These are phyloP conservation scores for Candida cerambycidarum DNA, from an alignment of 805 yeast species.

Conservation along the genomic window DNA sequence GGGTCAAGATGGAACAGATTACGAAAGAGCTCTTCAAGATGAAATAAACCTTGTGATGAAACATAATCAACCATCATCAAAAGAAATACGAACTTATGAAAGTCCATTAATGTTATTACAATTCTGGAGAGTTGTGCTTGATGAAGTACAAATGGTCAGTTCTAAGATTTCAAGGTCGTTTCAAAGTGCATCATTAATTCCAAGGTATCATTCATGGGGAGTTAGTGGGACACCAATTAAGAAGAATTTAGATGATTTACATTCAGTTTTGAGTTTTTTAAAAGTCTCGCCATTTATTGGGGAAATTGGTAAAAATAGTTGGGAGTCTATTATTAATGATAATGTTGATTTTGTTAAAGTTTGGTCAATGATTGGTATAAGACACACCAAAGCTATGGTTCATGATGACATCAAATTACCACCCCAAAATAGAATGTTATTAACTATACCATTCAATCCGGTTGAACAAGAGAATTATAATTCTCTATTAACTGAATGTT, in stretches of 20 bases:
- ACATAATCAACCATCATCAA: conserved; percentile 26
- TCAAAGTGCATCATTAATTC: conserved; percentile 72
- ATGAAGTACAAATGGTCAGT: conserved; percentile 94
- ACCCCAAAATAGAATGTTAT: conserved; percentile 65
- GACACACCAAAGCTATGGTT: conserved; percentile 88
- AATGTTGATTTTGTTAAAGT: conserved; percentile 39
- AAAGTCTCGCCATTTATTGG: conserved; percentile 64
- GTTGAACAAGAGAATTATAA: conserved; percentile 85
- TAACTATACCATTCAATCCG: conserved; percentile 74
- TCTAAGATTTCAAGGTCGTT: conserved; percentile 73
- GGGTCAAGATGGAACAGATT: conserved; percentile 27
- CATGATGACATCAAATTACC: conserved; percentile 76
- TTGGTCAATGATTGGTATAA: conserved; percentile 55
- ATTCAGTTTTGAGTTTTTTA: conserved; percentile 68
- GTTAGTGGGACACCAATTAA: conserved; percentile 94
- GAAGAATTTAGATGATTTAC: conserved; percentile 62
- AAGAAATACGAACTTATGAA: conserved; percentile 50
- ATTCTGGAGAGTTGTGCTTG: conserved; percentile 87
- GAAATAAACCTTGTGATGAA: conserved; percentile 29
- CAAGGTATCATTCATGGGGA: conserved; percentile 93
- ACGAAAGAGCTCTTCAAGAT: conserved; percentile 32
- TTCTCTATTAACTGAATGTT: conserved; percentile 59
- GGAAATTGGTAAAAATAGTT: conserved; percentile 37
- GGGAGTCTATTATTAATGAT: conserved; percentile 29
- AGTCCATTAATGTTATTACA: conserved; percentile 81